Evolutionary conservation across 345 rosid species (phyloP).

Genomic region (Eutrema japonicum): DNA sequence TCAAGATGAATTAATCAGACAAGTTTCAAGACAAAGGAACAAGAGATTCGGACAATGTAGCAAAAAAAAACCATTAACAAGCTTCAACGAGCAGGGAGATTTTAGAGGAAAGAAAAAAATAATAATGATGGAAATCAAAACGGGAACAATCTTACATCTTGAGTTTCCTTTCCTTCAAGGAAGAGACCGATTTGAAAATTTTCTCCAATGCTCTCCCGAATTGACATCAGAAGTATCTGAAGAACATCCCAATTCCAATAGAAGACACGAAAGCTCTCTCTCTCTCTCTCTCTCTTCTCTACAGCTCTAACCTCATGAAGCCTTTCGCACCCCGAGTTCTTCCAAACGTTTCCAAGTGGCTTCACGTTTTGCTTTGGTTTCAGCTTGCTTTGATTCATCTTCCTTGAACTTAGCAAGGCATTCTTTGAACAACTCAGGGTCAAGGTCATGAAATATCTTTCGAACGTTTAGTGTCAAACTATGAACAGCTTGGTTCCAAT

Average conservation of each 20-base stretch:
- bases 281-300: slow-evolving; percentile 23
- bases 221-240: slow-evolving; percentile 29
- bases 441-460: slow-evolving; percentile 66
- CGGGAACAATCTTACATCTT: slow-evolving; percentile 41
- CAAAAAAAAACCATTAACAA: slow-evolving; percentile 32
- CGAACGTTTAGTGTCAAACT: slow-evolving; percentile 69
- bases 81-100: slow-evolving; percentile 27
- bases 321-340: slow-evolving; percentile 52
- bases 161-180: slow-evolving; percentile 31
- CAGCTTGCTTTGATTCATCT: slow-evolving; percentile 57
- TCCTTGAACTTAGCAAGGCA: slow-evolving; percentile 60
- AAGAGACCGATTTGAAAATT: slow-evolving; percentile 30
- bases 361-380: slow-evolving; percentile 55
- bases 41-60: slow-evolving; percentile 33
- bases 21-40: slow-evolving; percentile 23
- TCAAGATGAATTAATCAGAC: slow-evolving; percentile 40
- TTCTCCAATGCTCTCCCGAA: slow-evolving; percentile 27
- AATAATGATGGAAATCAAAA: slow-evolving; percentile 26
- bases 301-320: slow-evolving; percentile 35
- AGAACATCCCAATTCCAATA: slow-evolving; percentile 28
- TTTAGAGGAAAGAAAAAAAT: slow-evolving; percentile 22
- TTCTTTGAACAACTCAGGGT: slow-evolving; percentile 66
- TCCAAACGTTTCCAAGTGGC: slow-evolving; percentile 70
- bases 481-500: slow-evolving; percentile 79
- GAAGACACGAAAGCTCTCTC: slow-evolving; percentile 25